Evolutionary conservation across 176 grass and related monocot species (phyloP).

Genomic region (Triticum turgidum): DNA sequence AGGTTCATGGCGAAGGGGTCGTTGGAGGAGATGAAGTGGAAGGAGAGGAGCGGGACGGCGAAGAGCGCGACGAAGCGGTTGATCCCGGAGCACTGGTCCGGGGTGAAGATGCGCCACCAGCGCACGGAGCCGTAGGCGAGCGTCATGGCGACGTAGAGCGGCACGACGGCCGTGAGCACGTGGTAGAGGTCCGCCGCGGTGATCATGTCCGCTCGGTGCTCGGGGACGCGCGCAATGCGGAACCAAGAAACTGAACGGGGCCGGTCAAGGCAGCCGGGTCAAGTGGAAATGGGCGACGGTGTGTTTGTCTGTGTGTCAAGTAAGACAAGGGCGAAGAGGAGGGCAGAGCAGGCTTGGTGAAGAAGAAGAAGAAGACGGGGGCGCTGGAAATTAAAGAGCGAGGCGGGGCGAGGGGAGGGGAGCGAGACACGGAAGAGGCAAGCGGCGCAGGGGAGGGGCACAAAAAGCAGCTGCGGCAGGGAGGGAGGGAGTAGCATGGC

Average conservation of each 20-base stretch:
- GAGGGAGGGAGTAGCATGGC: not conserved
- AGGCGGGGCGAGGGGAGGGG: not conserved
- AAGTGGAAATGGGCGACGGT: not conserved
- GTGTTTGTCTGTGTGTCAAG: not conserved
- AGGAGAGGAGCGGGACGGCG: constrained; percentile 70
- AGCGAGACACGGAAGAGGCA: constrained; percentile 18
- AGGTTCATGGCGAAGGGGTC: constrained; percentile 69
- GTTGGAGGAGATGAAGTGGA: constrained; percentile 79
- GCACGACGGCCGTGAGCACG: constrained; percentile 68
- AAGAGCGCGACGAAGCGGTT: constrained; percentile 82
- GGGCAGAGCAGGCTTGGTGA: not conserved
- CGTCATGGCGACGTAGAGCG: constrained; percentile 78
- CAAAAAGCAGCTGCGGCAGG: constrained; percentile 13
- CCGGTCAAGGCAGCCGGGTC: not conserved
- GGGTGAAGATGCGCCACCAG: constrained; percentile 72
- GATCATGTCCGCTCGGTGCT: constrained; percentile 32
- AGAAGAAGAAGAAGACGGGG: not conserved
- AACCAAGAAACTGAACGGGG: not conserved
- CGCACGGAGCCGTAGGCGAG: constrained; percentile 75
- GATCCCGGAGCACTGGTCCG: constrained; percentile 81
- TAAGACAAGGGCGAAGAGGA: not conserved
- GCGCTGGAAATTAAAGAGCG: not conserved
- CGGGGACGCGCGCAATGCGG: not conserved
- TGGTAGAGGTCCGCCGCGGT: constrained; percentile 64
- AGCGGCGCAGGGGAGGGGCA: constrained; percentile 23